phyloP scores from a whole-genome alignment of 768 basidiomycete species.

The Phaeotremella fagi region DNA sequence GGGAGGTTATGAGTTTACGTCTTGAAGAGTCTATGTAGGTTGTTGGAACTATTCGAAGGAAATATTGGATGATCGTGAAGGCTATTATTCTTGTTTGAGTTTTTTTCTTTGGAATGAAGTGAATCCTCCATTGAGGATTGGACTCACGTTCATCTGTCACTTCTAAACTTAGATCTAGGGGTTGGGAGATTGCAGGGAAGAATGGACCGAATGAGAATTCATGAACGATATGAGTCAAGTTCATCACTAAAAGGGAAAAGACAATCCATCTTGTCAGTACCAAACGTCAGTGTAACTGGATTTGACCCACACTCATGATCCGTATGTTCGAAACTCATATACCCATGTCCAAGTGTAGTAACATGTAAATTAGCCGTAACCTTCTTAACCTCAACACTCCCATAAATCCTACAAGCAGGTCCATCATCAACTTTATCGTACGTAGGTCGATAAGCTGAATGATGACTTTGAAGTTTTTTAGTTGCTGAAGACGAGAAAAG shows the following conservation, averaged over 20 bases:
- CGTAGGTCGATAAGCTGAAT: slow-evolving; percentile 62
- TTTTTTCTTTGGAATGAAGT: too few species aligned
- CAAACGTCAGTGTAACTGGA: not conserved
- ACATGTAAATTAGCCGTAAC: slow-evolving; percentile 93
- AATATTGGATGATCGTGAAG: slow-evolving; percentile 90
- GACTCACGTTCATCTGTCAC: slow-evolving; percentile 62
- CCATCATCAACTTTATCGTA: slow-evolving; percentile 64
- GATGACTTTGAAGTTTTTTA: slow-evolving; percentile 13
- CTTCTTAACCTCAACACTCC: slow-evolving; percentile 75
- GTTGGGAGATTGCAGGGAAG: slow-evolving; percentile 93
- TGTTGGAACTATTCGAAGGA: slow-evolving; percentile 90
- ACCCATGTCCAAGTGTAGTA: slow-evolving; percentile 92
- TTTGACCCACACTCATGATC: slow-evolving; percentile 68
- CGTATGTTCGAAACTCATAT: slow-evolving; percentile 77
- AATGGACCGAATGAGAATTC: slow-evolving; percentile 96
- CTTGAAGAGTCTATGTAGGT: slow-evolving; percentile 58
- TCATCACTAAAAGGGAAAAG: slow-evolving; percentile 65
- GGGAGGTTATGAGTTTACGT: slow-evolving; percentile 54
- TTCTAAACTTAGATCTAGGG: slow-evolving; percentile 85
- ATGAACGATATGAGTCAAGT: slow-evolving; percentile 89
- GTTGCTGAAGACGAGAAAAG: slow-evolving; percentile 26
- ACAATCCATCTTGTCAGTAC: not conserved
- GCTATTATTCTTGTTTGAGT: too few species aligned
- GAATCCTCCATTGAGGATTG: not conserved
- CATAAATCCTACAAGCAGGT: slow-evolving; percentile 79